A percentile compares a stretch with the other conserved stretches of the same genome.
Conservation (phyloP, 2,329 filamentous ascomycete genomes). For the Cladosporium colombiae region DNA sequence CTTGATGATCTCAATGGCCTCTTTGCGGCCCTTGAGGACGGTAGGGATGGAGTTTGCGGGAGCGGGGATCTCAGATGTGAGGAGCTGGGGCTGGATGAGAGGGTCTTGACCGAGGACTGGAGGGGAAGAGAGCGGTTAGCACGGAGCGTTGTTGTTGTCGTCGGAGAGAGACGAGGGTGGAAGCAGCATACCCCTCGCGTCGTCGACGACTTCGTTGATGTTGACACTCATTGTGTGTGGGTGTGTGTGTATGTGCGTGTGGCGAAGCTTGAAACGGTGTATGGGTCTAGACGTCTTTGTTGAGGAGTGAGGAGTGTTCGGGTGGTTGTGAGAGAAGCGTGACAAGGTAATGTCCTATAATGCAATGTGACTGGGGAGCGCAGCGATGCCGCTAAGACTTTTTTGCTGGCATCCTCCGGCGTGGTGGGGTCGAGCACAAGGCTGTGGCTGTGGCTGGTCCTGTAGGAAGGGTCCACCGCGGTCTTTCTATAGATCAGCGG, state of each 20-base stretch:
- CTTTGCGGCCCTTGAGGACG: constrained; percentile 60
- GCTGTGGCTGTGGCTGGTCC: not conserved
- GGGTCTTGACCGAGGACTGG: constrained; percentile 64
- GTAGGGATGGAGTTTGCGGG: constrained; percentile 53
- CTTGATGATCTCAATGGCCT: constrained; percentile 60
- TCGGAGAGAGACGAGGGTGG: not conserved
- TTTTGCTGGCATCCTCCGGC: not conserved
- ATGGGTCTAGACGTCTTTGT: not conserved
- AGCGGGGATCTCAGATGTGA: constrained; percentile 85
- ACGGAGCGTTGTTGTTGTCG: not conserved
- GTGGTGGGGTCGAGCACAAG: not conserved
- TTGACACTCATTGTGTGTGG: constrained; percentile 11
- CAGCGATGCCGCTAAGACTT: not conserved
- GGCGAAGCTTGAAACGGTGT: not conserved
- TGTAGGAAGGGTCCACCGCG: too few species aligned
- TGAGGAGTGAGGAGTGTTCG: not conserved
- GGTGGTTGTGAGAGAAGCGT: not conserved
- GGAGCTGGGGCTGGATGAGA: constrained; percentile 86
- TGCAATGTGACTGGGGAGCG: not conserved
- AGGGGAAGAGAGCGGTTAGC: constrained; percentile 38
- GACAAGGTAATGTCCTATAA: not conserved
- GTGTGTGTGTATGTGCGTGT: not conserved
- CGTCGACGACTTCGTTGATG: constrained; percentile 14
- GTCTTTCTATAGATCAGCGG: not conserved
- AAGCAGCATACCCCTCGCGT: constrained; percentile 17